phyloP scores from a whole-genome alignment of 495 filamentous ascomycete species.

The Trichoderma orchidacearum region DNA sequence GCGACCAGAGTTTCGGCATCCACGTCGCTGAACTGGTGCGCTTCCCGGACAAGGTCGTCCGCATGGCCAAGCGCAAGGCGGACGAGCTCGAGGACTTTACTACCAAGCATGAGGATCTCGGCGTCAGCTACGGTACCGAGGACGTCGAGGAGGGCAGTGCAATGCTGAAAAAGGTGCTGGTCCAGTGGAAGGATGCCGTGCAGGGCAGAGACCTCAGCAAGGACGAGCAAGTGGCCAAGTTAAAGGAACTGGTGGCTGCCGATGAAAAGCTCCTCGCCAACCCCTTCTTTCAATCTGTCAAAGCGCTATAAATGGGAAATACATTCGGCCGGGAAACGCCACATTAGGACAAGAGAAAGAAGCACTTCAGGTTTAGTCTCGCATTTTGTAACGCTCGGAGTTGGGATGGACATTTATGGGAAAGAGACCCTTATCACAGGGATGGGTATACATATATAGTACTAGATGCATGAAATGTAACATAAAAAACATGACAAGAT shows the following conservation, averaged over 20 bases:
- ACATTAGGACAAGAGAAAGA: not conserved
- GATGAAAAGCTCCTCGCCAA: conserved; percentile 64
- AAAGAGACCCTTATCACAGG: not conserved
- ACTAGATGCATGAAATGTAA: not conserved
- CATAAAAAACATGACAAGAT: not conserved
- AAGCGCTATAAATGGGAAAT: conserved; percentile 44
- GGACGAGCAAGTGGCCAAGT: conserved; percentile 63
- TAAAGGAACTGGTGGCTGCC: conserved; percentile 63
- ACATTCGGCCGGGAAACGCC: too few relatives aligned
- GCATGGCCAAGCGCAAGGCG: conserved; percentile 96
- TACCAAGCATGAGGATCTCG: conserved; percentile 48
- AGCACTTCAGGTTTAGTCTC: not conserved
- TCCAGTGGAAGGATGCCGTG: conserved; percentile 80
- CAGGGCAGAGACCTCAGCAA: conserved; percentile 48
- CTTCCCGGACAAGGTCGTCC: conserved; percentile 96
- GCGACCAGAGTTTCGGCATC: conserved; percentile 95
- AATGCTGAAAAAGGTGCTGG: conserved; percentile 71
- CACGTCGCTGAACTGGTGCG: conserved; percentile 95
- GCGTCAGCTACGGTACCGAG: conserved; percentile 53
- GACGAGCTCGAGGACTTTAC: conserved; percentile 97
- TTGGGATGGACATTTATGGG: not conserved
- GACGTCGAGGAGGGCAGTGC: conserved; percentile 86
- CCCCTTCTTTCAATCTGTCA: conserved; percentile 81
- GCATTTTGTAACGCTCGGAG: not conserved
- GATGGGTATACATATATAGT: not conserved